phyloP scores from a whole-genome alignment of 169 alveolate genomes.

The Besnoitia besnoiti region DNA sequence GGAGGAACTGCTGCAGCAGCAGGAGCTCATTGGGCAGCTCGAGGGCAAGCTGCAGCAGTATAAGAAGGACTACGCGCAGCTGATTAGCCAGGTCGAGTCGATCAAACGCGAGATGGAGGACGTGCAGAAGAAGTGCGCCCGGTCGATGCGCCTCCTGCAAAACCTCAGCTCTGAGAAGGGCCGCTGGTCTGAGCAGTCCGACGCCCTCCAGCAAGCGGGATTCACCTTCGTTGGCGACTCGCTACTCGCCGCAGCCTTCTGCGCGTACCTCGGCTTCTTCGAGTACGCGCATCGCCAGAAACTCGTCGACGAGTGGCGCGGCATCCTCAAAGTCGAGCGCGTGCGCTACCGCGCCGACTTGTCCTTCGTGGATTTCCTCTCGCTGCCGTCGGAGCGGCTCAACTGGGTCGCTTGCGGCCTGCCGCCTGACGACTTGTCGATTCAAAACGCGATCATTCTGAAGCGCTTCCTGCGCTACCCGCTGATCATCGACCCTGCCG shows the following conservation, averaged over 20 bases:
- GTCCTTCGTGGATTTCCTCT: slow-evolving; percentile 92
- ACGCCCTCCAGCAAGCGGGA: slow-evolving; percentile 53
- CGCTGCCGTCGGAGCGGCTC: slow-evolving; percentile 95
- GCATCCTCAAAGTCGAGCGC: slow-evolving; percentile 44
- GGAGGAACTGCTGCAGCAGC: slow-evolving; percentile 84
- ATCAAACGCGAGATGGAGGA: slow-evolving; percentile 93
- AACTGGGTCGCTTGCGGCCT: slow-evolving; percentile 90
- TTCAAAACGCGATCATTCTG: slow-evolving; percentile 95
- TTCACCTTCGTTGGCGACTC: slow-evolving; percentile 93
- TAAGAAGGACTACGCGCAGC: slow-evolving; percentile 93
- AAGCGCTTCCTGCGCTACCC: slow-evolving; percentile 91
- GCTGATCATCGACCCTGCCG: slow-evolving; percentile 96
- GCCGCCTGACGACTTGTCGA: slow-evolving; percentile 96
- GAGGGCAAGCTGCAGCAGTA: slow-evolving; percentile 85
- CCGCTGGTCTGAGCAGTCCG: slow-evolving; percentile 68
- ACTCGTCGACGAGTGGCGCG: slow-evolving; percentile 61
- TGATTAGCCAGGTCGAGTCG: slow-evolving; percentile 91
- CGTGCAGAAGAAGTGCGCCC: slow-evolving; percentile 92
- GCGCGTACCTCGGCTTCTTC: slow-evolving; percentile 94
- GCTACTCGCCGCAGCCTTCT: slow-evolving; percentile 94
- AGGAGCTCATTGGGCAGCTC: slow-evolving; percentile 74
- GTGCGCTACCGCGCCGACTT: slow-evolving; percentile 82
- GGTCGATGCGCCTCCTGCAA: slow-evolving; percentile 72
- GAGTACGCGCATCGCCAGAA: slow-evolving; percentile 81
- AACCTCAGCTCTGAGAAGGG: slow-evolving; percentile 74